These are phyloP conservation scores for Clitoria ternatea DNA, from an alignment of 306 rosid species.

Conservation along the genomic window DNA sequence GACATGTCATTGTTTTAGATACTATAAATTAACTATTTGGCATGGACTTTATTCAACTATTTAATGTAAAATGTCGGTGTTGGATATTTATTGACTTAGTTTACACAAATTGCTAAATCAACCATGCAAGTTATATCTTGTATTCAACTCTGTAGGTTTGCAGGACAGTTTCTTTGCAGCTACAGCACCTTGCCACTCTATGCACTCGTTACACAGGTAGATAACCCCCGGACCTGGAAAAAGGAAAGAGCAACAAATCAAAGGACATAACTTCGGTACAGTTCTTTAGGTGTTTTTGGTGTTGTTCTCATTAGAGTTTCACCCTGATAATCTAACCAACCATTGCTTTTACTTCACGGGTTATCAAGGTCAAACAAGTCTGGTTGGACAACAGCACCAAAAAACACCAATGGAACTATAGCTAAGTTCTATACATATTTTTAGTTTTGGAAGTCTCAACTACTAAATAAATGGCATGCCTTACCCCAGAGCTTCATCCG, in stretches of 20 bases:
- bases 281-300: too few relatives aligned
- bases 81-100: conserved; percentile 9
- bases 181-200: conserved; percentile 96
- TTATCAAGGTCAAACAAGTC: too few relatives aligned
- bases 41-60: not conserved
- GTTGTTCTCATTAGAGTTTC: too few relatives aligned
- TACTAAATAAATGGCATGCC: not conserved
- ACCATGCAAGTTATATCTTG: conserved; percentile 15
- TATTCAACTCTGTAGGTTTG: conserved; percentile 48
- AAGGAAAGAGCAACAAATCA: too few relatives aligned
- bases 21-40: not conserved
- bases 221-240: conserved; percentile 24
- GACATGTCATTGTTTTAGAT: not conserved
- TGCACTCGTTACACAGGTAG: conserved; percentile 99
- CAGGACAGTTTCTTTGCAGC: conserved; percentile 95
- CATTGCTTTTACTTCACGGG: too few relatives aligned
- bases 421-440: conserved; percentile 3
- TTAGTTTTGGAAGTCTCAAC: not conserved
- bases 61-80: not conserved
- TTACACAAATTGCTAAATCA: conserved; percentile 2
- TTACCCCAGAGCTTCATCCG: not conserved
- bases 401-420: too few relatives aligned
- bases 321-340: too few relatives aligned
- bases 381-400: too few relatives aligned
- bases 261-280: too few relatives aligned